phyloP scores from a whole-genome alignment of 805 yeast genomes.

The Candida sonorensis region DNA sequence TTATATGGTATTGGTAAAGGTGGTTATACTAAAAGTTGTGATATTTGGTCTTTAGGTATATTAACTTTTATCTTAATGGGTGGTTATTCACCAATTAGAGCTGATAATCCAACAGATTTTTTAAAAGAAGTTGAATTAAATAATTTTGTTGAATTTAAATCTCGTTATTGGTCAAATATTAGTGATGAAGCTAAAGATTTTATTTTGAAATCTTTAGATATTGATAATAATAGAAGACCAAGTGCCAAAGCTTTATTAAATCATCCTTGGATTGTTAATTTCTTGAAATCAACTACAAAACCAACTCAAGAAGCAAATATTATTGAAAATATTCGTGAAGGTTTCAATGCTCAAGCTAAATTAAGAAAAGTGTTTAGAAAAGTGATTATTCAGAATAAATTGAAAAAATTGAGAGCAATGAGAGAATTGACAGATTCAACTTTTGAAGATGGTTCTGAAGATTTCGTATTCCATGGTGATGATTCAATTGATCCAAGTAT shows the following conservation, averaged over 20 bases:
- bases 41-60: conserved; percentile 93
- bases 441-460: conserved; percentile 27
- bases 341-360: conserved; percentile 77
- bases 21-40: conserved; percentile 95
- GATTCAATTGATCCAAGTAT: conserved; percentile 40
- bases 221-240: conserved; percentile 62
- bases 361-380: conserved; percentile 82
- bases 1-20: conserved; percentile 28
- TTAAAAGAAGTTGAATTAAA: conserved; percentile 70
- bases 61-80: conserved; percentile 84
- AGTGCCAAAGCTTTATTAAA: conserved; percentile 56
- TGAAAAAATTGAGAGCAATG: conserved; percentile 59
- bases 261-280: conserved; percentile 71
- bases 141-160: conserved; percentile 76
- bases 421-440: conserved; percentile 46
- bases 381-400: conserved; percentile 73
- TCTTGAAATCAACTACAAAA: conserved; percentile 18
- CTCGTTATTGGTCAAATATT: conserved; percentile 78
- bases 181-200: conserved; percentile 77
- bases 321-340: conserved; percentile 72
- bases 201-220: conserved; percentile 61
- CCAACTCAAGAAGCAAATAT: conserved; percentile 44
- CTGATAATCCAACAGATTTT: conserved; percentile 78
- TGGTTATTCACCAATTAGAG: conserved; percentile 87
- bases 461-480: conserved; percentile 24